Percentiles rank a stretch among this genome's conserved stretches.
Conservation (phyloP, 1,284 basidiomycete species). For the Ceratobasidium sp. region DNA sequence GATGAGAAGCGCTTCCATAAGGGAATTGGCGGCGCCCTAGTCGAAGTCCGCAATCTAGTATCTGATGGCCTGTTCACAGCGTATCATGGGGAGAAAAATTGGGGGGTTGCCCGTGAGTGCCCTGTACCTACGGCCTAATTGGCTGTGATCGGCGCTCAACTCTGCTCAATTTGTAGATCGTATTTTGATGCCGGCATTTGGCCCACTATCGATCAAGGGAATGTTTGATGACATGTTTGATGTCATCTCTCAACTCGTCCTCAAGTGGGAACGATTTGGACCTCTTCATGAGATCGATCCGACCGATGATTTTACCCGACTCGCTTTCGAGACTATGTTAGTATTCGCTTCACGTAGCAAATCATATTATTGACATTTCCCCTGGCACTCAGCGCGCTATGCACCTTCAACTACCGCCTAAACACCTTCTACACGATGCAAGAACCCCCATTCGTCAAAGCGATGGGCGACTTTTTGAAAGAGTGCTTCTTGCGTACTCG, state of each 20-base stretch:
- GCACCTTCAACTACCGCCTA: conserved; percentile 54
- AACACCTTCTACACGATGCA: conserved; percentile 52
- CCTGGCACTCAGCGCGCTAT: conserved; percentile 35
- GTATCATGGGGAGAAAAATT: conserved; percentile 64
- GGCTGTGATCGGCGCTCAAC: conserved; percentile 37
- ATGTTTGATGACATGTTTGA: conserved; percentile 69
- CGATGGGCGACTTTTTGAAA: conserved; percentile 50
- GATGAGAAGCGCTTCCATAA: conserved; percentile 67
- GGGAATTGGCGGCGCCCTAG: conserved; percentile 58
- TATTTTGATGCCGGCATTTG: conserved; percentile 69
- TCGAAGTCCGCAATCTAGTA: conserved; percentile 62
- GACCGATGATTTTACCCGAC: conserved; percentile 65
- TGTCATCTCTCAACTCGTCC: conserved; percentile 64
- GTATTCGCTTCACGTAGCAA: conserved; percentile 43
- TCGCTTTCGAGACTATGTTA: conserved; percentile 67
- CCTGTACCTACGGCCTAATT: background rate
- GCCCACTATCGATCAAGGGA: conserved; percentile 63
- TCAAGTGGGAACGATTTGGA: conserved; percentile 67
- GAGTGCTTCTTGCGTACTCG: conserved; percentile 48
- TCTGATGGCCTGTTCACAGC: conserved; percentile 66
- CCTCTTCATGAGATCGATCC: conserved; percentile 61
- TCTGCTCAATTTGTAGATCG: conserved; percentile 60
- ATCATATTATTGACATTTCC: background rate
- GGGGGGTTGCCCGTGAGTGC: conserved; percentile 62
- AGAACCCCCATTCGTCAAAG: conserved; percentile 54